Conservation (phyloP, 805 yeast genomes). For the Ogataea trehaloabstinens region DNA sequence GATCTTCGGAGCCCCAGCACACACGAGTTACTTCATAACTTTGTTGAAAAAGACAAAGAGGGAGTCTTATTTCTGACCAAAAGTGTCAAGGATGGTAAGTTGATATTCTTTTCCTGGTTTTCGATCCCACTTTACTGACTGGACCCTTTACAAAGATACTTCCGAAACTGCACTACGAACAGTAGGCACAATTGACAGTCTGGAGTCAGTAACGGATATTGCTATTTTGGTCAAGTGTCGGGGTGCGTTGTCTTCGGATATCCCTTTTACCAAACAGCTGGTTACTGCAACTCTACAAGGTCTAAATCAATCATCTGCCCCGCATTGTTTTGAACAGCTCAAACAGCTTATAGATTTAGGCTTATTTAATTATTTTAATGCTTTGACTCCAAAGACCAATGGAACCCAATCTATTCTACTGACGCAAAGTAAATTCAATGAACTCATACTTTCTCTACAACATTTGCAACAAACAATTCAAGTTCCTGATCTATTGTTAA, state of each 20-base stretch:
- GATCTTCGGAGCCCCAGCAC: neutral
- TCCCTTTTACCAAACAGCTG: slow-evolving; percentile 9
- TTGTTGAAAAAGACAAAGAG: neutral
- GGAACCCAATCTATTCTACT: slow-evolving; percentile 36
- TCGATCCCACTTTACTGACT: neutral
- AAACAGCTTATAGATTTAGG: slow-evolving; percentile 61
- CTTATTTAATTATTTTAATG: slow-evolving; percentile 67
- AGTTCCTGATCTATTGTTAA: slow-evolving; percentile 57
- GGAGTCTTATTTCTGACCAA: neutral
- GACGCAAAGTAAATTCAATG: slow-evolving; percentile 64
- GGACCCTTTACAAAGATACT: neutral
- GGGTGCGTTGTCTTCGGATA: slow-evolving; percentile 7
- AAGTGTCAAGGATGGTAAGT: neutral
- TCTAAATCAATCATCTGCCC: slow-evolving; percentile 7
- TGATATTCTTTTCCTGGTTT: neutral
- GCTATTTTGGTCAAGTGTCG: slow-evolving; percentile 12
- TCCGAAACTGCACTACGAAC: neutral
- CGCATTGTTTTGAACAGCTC: slow-evolving; percentile 41
- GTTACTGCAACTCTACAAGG: slow-evolving; percentile 7
- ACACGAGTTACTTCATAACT: neutral
- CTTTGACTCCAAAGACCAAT: slow-evolving; percentile 27
- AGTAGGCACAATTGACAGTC: neutral
- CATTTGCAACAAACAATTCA: slow-evolving; percentile 67
- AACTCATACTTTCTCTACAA: slow-evolving; percentile 62
- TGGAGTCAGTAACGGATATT: slow-evolving; percentile 1